Conservation (phyloP, 805 yeast species). For the Spathaspora passalidarum region DNA sequence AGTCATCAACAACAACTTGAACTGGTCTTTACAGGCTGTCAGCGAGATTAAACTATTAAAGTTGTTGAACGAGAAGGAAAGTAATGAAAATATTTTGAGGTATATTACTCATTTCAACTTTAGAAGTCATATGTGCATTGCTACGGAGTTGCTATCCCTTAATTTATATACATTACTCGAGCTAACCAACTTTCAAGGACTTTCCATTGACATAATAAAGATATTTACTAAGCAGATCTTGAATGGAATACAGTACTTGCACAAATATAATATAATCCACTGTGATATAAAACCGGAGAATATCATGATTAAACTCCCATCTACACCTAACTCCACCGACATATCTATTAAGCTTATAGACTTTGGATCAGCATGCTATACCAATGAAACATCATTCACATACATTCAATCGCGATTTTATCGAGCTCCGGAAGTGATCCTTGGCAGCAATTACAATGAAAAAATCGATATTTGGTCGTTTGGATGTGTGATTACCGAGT, state of each 20-base stretch:
- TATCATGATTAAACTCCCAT: constrained; percentile 51
- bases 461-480: constrained; percentile 52
- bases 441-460: constrained; percentile 61
- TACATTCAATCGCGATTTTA: constrained; percentile 67
- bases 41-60: constrained; percentile 71
- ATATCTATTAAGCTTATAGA: constrained; percentile 69
- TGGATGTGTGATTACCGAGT: constrained; percentile 41
- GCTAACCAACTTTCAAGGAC: constrained; percentile 47
- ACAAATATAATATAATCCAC: constrained; percentile 58
- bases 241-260: constrained; percentile 59
- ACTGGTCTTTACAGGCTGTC: constrained; percentile 74
- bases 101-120: constrained; percentile 73
- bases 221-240: constrained; percentile 54
- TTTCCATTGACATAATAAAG: constrained; percentile 39
- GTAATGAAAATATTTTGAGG: constrained; percentile 36
- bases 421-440: constrained; percentile 73
- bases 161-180: constrained; percentile 63
- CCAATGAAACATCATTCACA: constrained; percentile 43
- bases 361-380: constrained; percentile 66
- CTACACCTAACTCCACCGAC: constrained; percentile 15
- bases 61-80: constrained; percentile 30
- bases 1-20: constrained; percentile 67
- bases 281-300: constrained; percentile 78
- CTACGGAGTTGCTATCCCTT: constrained; percentile 67
- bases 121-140: constrained; percentile 79